Evolutionary conservation across 306 rosid species (phyloP), one percentile per base, ranked within the genome.

Genomic region (Lithocarpus polystachyus): DNA sequence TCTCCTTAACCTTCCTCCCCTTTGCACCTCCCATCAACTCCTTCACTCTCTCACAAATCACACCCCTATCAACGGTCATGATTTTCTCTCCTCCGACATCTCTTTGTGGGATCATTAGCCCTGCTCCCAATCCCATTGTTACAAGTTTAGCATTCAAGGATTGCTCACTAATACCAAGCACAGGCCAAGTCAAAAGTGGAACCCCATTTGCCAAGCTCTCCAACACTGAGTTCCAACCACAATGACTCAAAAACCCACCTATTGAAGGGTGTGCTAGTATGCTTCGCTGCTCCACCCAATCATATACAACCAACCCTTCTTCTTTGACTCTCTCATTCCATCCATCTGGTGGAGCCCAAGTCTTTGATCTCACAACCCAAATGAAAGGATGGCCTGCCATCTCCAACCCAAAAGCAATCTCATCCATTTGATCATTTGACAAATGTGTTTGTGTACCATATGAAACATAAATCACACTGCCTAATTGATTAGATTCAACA

Each of bases 201-300:
- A 84, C 77, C 5, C 82, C 84, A 15, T 14, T 17, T 12, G 82
- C 24, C 6, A 74, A 13, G 43, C 88, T 74, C 64, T 81, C 85
- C 10, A 84, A 15, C 2, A 73, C 74, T 2, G 85, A 73, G 68
- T 80, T 84, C 87, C 87, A 73, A 17, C 84, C 84, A 28, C 87
- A 80, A 20, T 84, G 84, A 35, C 87, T 84, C 74, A 84, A 48
- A 45, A 77, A 77, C 31, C 85, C 57, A 18, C 57, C 22, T 2
- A n/a, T 54, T 1, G 57, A 19, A 8, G 54, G 56, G 54, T 84
- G 85, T 1, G 62, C 35, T 52, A 81, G 52, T 37, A 84, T 70
- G 2, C 59, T 35, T 8, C 76, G 54, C 24, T 81, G 88, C 20
- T 84, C 74, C 26, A 74, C 80, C 76, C 79, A 84, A n/a, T 76